These are phyloP conservation scores for Cajanus cajan DNA, from an alignment of 306 rosid genomes.

Conservation along the genomic window DNA sequence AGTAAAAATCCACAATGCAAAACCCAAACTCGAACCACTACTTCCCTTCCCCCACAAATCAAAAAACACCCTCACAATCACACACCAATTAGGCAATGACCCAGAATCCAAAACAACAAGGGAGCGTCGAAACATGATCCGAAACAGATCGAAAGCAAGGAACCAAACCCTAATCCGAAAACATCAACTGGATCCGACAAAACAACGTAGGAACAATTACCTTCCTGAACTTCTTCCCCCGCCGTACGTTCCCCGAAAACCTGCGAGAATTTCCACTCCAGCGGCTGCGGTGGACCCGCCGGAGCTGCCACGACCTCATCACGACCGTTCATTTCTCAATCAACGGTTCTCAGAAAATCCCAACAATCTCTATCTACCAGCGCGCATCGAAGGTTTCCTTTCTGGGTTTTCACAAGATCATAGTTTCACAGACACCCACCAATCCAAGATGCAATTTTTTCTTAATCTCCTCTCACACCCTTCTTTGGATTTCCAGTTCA, in stretches of 20 bases:
- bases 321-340: constrained; percentile 82
- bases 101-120: constrained; percentile 22
- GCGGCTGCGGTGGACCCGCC: constrained; percentile 64
- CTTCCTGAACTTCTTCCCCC: constrained; percentile 99
- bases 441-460: constrained; percentile 29
- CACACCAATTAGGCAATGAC: constrained; percentile 31
- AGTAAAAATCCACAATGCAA: constrained; percentile 39
- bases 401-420: constrained; percentile 66
- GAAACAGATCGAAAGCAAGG: constrained; percentile 48
- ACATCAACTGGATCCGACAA: constrained; percentile 68
- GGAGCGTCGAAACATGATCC: constrained; percentile 45
- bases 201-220: constrained; percentile 40
- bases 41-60: constrained; percentile 23
- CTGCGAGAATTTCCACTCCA: constrained; percentile 99
- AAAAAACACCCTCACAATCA: constrained; percentile 35
- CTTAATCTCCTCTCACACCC: constrained; percentile 18
- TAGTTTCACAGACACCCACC: constrained; percentile 51
- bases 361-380: constrained; percentile 48
- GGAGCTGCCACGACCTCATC: constrained; percentile 85
- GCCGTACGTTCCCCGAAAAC: constrained; percentile 97
- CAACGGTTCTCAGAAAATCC: constrained; percentile 45
- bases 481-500: constrained; percentile 58
- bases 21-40: constrained; percentile 22
- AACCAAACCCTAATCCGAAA: constrained; percentile 65
- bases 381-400: constrained; percentile 67